Base-by-base conservation (phyloP, 2,329 filamentous ascomycete species). In the Hypoxylon sp. region DNA sequence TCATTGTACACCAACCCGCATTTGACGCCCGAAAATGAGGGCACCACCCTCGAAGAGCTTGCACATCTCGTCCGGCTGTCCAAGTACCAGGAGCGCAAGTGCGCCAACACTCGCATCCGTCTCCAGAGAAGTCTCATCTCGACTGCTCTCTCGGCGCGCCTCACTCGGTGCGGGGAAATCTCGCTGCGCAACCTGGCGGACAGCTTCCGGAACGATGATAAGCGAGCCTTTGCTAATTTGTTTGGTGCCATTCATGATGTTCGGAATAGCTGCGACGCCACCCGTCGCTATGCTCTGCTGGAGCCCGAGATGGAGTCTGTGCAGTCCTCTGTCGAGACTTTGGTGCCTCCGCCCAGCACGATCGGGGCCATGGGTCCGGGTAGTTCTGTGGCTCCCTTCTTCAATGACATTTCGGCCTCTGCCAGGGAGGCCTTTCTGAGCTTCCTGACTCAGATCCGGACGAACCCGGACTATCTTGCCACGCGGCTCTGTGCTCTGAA, bases 391-490 rank as follows among this genome's bases (percentile, higher is more conserved):
- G 75, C 77, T 1, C 85, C 86, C 1, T 89, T 89, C 66, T 77
- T 90, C 49, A 85, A 89, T 72, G 87, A 92, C 69, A 84, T 98
- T 46, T 90, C 92, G 48, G 80, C 85, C 54, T 87, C 89, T 61
- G 87, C 91, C 53, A 83, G 91, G 70, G 86, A 91, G 60, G 86
- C 88, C 38, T 85, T 97, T 57, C 73, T 97, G 56, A 85, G 87
- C 61, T 94, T 98, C 70, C 78, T 98, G 67, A 88, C 86, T 45
- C 86, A 91, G 74, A 84, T 97, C 62, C 87, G 94, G 67, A 92
- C 89, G 62, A 93, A 97, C 73, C 88, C 92, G 31, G 88, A 93
- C 69, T 98, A 96, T 75, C 75, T 99, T 73, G 91, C 94, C 69
- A 87, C 90, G 63, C 86, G 93, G 64, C 83, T 99, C 64, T 87